Evolutionary conservation across 148 eudicot genomes (phyloP), one percentile per base, ranked within the genome.

Genomic region (Silene latifolia): DNA sequence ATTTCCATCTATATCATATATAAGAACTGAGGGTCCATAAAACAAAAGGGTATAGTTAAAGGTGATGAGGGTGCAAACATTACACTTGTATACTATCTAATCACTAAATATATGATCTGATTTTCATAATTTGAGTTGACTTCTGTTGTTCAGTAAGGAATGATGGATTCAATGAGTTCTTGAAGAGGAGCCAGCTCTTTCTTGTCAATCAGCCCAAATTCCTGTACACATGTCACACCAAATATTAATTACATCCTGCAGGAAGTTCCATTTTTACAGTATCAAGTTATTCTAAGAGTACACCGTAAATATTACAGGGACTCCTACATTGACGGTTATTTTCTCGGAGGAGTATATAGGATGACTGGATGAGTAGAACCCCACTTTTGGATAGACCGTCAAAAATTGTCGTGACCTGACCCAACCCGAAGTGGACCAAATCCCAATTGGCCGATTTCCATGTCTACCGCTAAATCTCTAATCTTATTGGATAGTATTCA

Each of bases 161-260:
- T 81, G 79, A 91, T 89, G 35, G 93, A 88, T 69, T 91, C 93
- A 60, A 91, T 87, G 70, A 91, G 93, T 74, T 91, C 97, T 64
- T 89, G 90, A 65, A 92, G 92, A 0, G 94, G 94, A 75, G 94
- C 94, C 70, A 92, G 91, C 80, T 92, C 94, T 85, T 87, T 89
- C 92, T 87, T 89, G 85, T 92, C 94, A 71, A 92, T 89, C 85
- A 92, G 83, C 69, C 83, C 85, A 76, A 91, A 88, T 74, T 89
- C 96, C 96, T 87, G 88, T 19, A 58, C 1, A 4, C 74, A 58
- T 39, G n/a, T 46, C 42, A 68, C 13, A 58, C 44, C 27, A 66
- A 8, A 78, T 12, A n/a, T n/a, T n/a, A n/a, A 63, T 72, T 63
- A 76, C 25, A 64, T 75, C 39, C 60, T 24, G 54, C 10, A 65